These are phyloP conservation scores for Aspergillus eucalypticola DNA, from an alignment of 2,329 filamentous ascomycete genomes.

Conservation along the genomic window DNA sequence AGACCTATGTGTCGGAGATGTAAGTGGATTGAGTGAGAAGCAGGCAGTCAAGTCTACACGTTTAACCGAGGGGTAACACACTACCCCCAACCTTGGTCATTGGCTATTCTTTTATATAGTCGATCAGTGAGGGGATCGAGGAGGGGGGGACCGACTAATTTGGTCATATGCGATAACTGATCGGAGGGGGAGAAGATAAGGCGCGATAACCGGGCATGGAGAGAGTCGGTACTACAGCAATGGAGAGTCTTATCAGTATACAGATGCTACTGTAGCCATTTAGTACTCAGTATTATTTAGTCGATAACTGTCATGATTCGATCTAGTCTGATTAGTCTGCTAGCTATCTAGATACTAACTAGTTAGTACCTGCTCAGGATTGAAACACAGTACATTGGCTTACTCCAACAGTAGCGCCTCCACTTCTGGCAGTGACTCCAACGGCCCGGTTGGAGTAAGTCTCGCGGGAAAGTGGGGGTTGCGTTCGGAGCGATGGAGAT, in stretches of 20 bases:
- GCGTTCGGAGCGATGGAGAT: neutral
- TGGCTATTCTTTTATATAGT: neutral
- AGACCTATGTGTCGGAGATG: conserved; percentile 6
- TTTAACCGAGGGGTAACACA: neutral
- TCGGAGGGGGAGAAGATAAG: neutral
- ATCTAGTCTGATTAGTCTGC: neutral
- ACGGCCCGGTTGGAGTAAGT: neutral
- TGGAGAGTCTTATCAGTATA: too few relatives aligned
- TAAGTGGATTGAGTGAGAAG: neutral
- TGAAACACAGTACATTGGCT: neutral
- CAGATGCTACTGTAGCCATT: neutral
- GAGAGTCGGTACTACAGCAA: too few relatives aligned
- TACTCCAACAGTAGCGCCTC: neutral
- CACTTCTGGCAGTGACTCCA: neutral
- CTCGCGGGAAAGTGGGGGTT: neutral
- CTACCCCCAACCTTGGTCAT: neutral
- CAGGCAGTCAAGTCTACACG: neutral
- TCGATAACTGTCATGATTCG: neutral
- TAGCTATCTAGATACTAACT: neutral
- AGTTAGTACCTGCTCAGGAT: too few relatives aligned
- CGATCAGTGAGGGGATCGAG: neutral
- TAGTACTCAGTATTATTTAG: neutral
- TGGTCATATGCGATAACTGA: neutral
- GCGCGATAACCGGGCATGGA: neutral
- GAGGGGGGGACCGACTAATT: neutral